Evolutionary conservation across 257 asterid species (phyloP).

Genomic region (Rubia yunnanensis): DNA sequence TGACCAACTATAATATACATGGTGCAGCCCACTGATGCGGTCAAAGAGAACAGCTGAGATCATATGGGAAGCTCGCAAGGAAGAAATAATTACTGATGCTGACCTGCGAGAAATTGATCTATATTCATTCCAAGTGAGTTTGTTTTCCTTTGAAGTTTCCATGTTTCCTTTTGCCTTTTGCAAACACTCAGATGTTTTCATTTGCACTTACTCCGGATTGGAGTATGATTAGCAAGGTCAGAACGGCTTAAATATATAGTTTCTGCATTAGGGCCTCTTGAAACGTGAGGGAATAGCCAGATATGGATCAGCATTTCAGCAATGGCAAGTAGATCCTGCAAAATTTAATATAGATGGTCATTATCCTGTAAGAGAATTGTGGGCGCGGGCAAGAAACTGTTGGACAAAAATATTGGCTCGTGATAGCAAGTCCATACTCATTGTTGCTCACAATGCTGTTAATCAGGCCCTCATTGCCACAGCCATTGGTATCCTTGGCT

Average conservation of each 20-base stretch:
- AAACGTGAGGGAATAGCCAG: slow-evolving; percentile 81
- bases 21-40: slow-evolving; percentile 73
- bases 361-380: slow-evolving; percentile 88
- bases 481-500: slow-evolving; percentile 52
- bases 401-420: slow-evolving; percentile 68
- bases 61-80: slow-evolving; percentile 72
- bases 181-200: neutral
- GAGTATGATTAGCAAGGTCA: neutral
- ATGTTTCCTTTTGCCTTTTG: neutral
- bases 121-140: slow-evolving; percentile 84
- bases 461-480: slow-evolving; percentile 98
- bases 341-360: slow-evolving; percentile 83
- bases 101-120: slow-evolving; percentile 89
- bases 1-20: slow-evolving; percentile 14
- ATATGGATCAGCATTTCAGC: slow-evolving; percentile 71
- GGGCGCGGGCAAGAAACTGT: slow-evolving; percentile 80
- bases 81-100: slow-evolving; percentile 64
- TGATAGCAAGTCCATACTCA: slow-evolving; percentile 69
- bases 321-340: slow-evolving; percentile 88
- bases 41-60: slow-evolving; percentile 95
- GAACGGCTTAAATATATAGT: neutral
- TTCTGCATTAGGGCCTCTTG: slow-evolving; percentile 57
- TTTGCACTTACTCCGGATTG: neutral
- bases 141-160: neutral
- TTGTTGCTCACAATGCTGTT: slow-evolving; percentile 97